Evolutionary conservation across 345 rosid species (phyloP).

Genomic region (thale cress (Arabidopsis thaliana)): TAIR10.1 NC_003075.7:16124001-16124500

Average conservation of each 20-base stretch:
- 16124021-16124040: conserved; percentile 86
- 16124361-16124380: conserved; percentile 14
- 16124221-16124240: conserved; percentile 1
- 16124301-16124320: background rate
- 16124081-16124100: conserved; percentile 2
- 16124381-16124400: conserved; percentile 2
- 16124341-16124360: conserved; percentile 4
- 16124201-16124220: conserved; percentile 6
- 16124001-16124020: conserved; percentile 67
- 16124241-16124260: conserved; percentile 3
- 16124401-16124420: background rate
- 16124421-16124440: conserved; percentile 66
- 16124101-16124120: conserved; percentile 14
- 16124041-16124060: conserved; percentile 75
- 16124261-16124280: background rate
- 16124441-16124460: conserved; percentile 54
- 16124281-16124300: background rate
- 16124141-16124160: conserved; percentile 8
- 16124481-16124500: conserved; percentile 72
- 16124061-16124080: conserved; percentile 10
- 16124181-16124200: conserved; percentile 3
- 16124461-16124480: conserved; percentile 57
- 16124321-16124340: conserved; percentile 1
- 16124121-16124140: background rate
- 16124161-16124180: background rate